Evolutionary conservation across 2,329 filamentous ascomycete species (phyloP).

Genomic region (Zymoseptoria crescenta): DNA sequence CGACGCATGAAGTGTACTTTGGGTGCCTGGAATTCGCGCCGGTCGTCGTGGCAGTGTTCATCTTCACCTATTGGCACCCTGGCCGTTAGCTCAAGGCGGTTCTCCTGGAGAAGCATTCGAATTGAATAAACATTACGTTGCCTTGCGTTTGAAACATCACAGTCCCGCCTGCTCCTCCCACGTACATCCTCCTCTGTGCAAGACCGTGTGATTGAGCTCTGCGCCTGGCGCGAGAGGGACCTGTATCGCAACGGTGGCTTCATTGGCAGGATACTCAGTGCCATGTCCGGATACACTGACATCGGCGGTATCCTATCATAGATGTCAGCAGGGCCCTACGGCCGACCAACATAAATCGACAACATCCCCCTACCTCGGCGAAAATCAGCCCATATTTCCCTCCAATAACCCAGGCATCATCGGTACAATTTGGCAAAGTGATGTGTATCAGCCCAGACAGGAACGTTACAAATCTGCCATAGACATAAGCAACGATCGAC

Average conservation of each 20-base stretch:
- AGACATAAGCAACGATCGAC: too few species aligned
- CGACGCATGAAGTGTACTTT: conserved; percentile 47
- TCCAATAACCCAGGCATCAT: conserved; percentile 7
- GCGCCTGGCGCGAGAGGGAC: conserved; percentile 3
- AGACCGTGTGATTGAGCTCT: conserved; percentile 8
- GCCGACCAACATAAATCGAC: not conserved
- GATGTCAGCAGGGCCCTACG: not conserved
- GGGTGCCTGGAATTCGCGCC: conserved; percentile 48
- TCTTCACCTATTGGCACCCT: conserved; percentile 42
- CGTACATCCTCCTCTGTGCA: conserved; percentile 6
- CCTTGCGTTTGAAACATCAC: not conserved
- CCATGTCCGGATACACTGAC: conserved; percentile 8
- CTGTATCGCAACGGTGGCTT: conserved; percentile 5
- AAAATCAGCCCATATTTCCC: conserved; percentile 12
- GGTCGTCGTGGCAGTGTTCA: conserved; percentile 42
- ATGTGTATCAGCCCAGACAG: conserved; percentile 7
- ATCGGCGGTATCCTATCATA: conserved; percentile 1
- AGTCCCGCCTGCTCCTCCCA: conserved; percentile 5
- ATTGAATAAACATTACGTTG: not conserved
- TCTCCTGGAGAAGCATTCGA: not conserved
- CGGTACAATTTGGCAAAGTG: conserved; percentile 6
- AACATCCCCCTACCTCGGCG: not conserved
- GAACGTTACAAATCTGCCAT: conserved; percentile 4
- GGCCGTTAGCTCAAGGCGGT: conserved; percentile 29
- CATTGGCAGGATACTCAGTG: conserved; percentile 6